These are phyloP conservation scores for Penicillium fuscoglaucum DNA, from an alignment of 2,329 filamentous ascomycete genomes.

Conservation along the genomic window DNA sequence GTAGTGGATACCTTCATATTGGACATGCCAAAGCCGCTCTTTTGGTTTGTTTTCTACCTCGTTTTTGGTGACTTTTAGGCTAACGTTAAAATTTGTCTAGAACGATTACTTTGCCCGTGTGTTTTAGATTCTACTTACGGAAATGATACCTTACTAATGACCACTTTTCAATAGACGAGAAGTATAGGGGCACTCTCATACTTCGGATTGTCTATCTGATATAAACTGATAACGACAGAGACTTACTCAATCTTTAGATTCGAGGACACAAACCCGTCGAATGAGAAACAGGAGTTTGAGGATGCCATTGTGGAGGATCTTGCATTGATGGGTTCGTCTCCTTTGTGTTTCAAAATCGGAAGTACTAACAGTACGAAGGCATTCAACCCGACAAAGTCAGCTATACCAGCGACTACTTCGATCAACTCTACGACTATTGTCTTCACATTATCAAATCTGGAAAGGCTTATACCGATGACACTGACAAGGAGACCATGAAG, in stretches of 20 bases:
- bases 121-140: neutral
- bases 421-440: constrained; percentile 83
- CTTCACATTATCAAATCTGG: constrained; percentile 82
- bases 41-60: constrained; percentile 44
- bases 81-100: neutral
- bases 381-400: constrained; percentile 84
- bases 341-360: neutral
- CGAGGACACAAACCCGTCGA: constrained; percentile 95
- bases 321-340: constrained; percentile 65
- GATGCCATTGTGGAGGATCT: constrained; percentile 92
- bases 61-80: neutral
- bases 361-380: constrained; percentile 35
- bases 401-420: constrained; percentile 94
- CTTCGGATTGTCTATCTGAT: constrained; percentile 47
- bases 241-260: constrained; percentile 55
- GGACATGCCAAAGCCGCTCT: constrained; percentile 92
- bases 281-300: constrained; percentile 96
- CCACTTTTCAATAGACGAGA: constrained; percentile 56
- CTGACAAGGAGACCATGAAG: constrained; percentile 83
- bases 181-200: constrained; percentile 79
- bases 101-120: constrained; percentile 87
- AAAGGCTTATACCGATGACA: constrained; percentile 91
- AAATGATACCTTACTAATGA: neutral
- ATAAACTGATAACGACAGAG: neutral
- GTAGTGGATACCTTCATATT: constrained; percentile 80